Base-by-base conservation (phyloP, 2,329 filamentous ascomycete species). In the Helotiales sp. region DNA sequence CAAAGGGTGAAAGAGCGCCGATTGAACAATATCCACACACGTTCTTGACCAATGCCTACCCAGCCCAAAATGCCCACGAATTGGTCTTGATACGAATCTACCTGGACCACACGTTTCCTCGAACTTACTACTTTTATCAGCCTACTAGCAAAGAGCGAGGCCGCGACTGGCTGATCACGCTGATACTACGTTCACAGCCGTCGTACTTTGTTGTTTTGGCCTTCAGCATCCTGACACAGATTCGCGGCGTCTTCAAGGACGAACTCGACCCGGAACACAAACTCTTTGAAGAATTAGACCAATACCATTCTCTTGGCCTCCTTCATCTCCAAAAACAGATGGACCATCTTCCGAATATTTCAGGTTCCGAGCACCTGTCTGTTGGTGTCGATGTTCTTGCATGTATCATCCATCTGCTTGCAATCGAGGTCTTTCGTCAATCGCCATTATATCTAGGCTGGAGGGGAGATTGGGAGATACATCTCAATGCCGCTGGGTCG, bases 91-190 rank as follows among this genome's bases (percentile, higher is more conserved):
- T 60, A 3, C 58, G 54, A 53, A 36, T 48, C 10, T 63, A 58
- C 34, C 53, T 63, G 19, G 55, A 63, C 34, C 29, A 53, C 25
- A 40, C 57, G 1, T 60, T 60, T 17, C 61, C 61, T 7, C 24
- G 57, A 1, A 52, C 54, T 15, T 60, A 46, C 38, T 54, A 52
- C 29, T 60, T 58, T 34, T 60, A 63, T 22, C 48, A 54, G 30
- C 54, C 51, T 1, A 47, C 44, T 19, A 66, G 83, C 7, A 19
- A 19, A 2, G 44, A 54, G 27, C 25, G 49, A 22, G 60, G 54
- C n/a, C 44, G 55, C 42, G 55, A 55, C 12, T 63, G 60, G 60
- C 48, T 63, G 8, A 34, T 63, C 3, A 27, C 33, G 19, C 12
- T 58, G 15, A 27, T 63, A 8, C 33, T 60, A 1, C 44, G 54